Percentiles rank a stretch among this genome's conserved stretches.
These are phyloP conservation scores for Alternaria sp. DNA, from an alignment of 2,329 filamentous ascomycete genomes.

Conservation along the genomic window DNA sequence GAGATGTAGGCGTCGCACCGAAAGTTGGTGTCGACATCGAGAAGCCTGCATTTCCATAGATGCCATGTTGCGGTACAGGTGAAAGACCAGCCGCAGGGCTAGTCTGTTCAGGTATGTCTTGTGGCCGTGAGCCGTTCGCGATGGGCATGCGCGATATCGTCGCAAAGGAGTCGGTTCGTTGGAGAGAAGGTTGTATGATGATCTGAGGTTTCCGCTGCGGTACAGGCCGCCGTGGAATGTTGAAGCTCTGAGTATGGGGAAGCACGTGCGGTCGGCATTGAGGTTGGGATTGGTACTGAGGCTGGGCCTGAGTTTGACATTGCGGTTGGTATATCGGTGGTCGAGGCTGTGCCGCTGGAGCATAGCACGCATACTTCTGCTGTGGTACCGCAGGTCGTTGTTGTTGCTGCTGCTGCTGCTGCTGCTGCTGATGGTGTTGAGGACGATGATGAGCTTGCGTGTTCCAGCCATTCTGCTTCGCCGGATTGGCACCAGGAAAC, in stretches of 20 bases:
- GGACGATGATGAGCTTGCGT: constrained; percentile 24
- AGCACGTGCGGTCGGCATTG: constrained; percentile 27
- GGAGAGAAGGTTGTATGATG: constrained; percentile 41
- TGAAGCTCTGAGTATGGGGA: constrained; percentile 36
- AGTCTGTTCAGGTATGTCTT: constrained; percentile 18
- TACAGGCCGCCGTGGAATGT: constrained; percentile 40
- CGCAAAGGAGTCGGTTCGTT: constrained; percentile 45
- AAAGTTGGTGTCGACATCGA: constrained; percentile 42
- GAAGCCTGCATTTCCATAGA: constrained; percentile 40
- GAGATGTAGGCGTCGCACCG: constrained; percentile 31
- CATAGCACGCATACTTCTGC: constrained; percentile 42
- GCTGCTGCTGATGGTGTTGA: constrained; percentile 21
- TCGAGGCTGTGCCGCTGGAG: constrained; percentile 15
- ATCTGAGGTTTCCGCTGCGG: constrained; percentile 35
- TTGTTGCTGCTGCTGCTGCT: constrained; percentile 4
- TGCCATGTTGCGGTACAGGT: constrained; percentile 25
- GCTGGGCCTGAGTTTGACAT: constrained; percentile 18
- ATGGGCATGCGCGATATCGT: constrained; percentile 48
- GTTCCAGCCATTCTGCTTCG: constrained; percentile 27
- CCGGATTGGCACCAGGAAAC: constrained; percentile 36
- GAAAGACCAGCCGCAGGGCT: constrained; percentile 15
- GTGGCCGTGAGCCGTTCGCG: constrained; percentile 42
- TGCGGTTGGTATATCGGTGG: constrained; percentile 13
- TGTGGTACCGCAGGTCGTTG: constrained; percentile 19
- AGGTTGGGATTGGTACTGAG: constrained; percentile 20